Conservation (phyloP, 495 filamentous ascomycete species). For the Saxophila tyrrhenica region DNA sequence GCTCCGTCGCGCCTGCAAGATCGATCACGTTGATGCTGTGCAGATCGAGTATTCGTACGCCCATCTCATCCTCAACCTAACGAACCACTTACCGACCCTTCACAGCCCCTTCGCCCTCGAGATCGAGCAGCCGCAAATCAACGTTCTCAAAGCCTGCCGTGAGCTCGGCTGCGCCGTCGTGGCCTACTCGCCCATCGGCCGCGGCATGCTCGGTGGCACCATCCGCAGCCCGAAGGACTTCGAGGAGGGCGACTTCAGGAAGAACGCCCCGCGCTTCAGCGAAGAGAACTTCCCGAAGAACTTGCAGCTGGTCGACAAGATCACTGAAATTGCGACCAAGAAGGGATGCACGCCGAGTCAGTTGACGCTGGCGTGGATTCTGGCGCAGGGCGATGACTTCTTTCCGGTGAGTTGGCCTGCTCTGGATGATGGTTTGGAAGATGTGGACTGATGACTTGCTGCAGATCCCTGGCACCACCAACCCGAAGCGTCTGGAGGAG, state of each 20-base stretch:
- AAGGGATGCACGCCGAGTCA: slow-evolving; percentile 40
- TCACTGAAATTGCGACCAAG: slow-evolving; percentile 35
- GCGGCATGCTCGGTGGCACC: slow-evolving; percentile 44
- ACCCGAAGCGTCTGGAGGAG: slow-evolving; percentile 25
- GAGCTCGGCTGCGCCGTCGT: slow-evolving; percentile 53
- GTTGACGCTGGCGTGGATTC: slow-evolving; percentile 45
- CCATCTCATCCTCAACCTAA: too few relatives aligned
- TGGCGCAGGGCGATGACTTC: slow-evolving; percentile 46
- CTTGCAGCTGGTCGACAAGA: slow-evolving; percentile 38
- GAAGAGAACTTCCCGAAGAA: slow-evolving; percentile 47
- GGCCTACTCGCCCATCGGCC: slow-evolving; percentile 52
- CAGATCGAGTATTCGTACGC: slow-evolving; percentile 53
- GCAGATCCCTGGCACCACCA: slow-evolving; percentile 36
- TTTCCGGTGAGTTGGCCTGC: slow-evolving; percentile 18
- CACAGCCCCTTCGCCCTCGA: slow-evolving; percentile 43
- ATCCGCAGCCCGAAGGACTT: slow-evolving; percentile 38
- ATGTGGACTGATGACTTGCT: neutral
- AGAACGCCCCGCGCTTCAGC: slow-evolving; percentile 33
- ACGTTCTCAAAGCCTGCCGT: slow-evolving; percentile 42
- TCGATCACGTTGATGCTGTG: slow-evolving; percentile 48
- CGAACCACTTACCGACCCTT: neutral
- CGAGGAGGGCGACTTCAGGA: slow-evolving; percentile 33
- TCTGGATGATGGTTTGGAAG: neutral
- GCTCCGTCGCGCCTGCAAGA: slow-evolving; percentile 46
- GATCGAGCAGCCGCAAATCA: slow-evolving; percentile 39